Conservation (phyloP, 2,329 filamentous ascomycete genomes). For the Xylariaceae sp. region DNA sequence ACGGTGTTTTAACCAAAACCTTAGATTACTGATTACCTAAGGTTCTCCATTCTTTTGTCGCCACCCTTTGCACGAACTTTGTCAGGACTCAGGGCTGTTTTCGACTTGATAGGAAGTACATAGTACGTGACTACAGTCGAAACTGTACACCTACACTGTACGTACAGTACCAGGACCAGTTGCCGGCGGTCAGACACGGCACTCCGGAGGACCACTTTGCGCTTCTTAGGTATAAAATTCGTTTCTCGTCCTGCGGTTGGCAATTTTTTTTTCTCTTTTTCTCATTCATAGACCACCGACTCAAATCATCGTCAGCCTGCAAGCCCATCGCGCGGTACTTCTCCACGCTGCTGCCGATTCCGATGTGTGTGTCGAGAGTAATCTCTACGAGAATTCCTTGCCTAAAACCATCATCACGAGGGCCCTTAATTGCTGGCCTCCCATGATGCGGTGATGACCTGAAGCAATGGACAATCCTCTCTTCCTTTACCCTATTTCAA, state of each 20-base stretch:
- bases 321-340: constrained; percentile 15
- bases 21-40: too few species aligned
- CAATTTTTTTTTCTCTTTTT: constrained; percentile 29
- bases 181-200: constrained; percentile 17
- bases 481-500: background rate
- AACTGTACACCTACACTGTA: background rate
- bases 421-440: constrained; percentile 56
- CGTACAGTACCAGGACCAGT: constrained; percentile 3
- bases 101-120: too few species aligned
- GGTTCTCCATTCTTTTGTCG: too few species aligned
- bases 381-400: constrained; percentile 50
- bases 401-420: constrained; percentile 67
- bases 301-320: constrained; percentile 43
- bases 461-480: constrained; percentile 54
- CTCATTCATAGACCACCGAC: constrained; percentile 41
- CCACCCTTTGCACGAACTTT: too few species aligned
- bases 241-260: background rate
- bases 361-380: constrained; percentile 56
- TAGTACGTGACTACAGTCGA: background rate
- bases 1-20: too few species aligned
- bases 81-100: too few species aligned
- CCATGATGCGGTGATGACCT: constrained; percentile 68
- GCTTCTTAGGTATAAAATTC: constrained; percentile 2
- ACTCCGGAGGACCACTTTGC: constrained; percentile 10
- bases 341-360: constrained; percentile 47